Conservation (phyloP, 257 asterid species). For the Solanum appendiculatum region DNA sequence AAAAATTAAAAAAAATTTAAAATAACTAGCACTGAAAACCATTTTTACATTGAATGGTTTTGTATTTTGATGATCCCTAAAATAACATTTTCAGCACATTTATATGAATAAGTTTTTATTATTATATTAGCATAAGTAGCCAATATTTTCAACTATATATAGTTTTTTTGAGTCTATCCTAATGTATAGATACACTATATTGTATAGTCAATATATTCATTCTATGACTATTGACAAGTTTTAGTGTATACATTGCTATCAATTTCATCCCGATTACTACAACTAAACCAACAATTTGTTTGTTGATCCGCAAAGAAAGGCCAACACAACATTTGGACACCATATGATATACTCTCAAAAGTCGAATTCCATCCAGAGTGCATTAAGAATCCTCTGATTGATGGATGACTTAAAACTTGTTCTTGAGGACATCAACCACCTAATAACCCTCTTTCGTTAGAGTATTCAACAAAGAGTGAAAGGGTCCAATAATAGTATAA, state of each 20-base stretch:
- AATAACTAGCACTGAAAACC: too few species aligned
- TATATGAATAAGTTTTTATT: too few species aligned
- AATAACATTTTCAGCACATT: too few species aligned
- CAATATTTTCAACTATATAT: too few species aligned
- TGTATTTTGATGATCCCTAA: too few species aligned
- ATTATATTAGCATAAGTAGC: too few species aligned
- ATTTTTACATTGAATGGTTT: too few species aligned
- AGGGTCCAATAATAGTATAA: slow-evolving; percentile 19
- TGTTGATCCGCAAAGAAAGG: slow-evolving; percentile 10
- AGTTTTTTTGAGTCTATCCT: too few species aligned
- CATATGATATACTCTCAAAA: slow-evolving; percentile 7
- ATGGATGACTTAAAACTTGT: slow-evolving; percentile 5
- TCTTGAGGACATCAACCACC: slow-evolving; percentile 19
- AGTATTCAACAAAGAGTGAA: slow-evolving; percentile 1
- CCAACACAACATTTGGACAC: slow-evolving; percentile 19
- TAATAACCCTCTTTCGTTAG: slow-evolving; percentile 3
- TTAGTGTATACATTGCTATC: slow-evolving; percentile 9
- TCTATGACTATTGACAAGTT: too few species aligned
- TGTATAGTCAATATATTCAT: too few species aligned
- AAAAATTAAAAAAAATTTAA: too few species aligned
- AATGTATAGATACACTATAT: too few species aligned
- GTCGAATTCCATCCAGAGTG: slow-evolving; percentile 23
- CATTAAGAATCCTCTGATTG: slow-evolving; percentile 11
- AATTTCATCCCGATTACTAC: slow-evolving; percentile 14
- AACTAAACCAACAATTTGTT: slow-evolving; percentile 13